A percentile compares a stretch with the other conserved stretches of the same genome.
These are phyloP conservation scores for Xerocomellus amylosporus DNA, from an alignment of 768 basidiomycete genomes.

Conservation along the genomic window DNA sequence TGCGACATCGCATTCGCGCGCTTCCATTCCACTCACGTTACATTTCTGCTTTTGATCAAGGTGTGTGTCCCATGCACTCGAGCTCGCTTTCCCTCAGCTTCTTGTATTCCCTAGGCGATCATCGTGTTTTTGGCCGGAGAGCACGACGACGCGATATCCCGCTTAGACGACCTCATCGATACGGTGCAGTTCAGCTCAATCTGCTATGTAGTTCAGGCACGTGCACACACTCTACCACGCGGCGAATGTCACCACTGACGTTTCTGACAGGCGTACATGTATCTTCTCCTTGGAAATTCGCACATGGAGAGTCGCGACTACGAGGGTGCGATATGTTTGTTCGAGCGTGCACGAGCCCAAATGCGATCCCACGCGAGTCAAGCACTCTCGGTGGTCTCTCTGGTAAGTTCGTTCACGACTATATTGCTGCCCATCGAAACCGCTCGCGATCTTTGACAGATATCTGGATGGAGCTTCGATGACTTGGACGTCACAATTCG, in stretches of 20 bases:
- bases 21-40: background rate
- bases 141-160: background rate
- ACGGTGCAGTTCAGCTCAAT: background rate
- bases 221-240: background rate
- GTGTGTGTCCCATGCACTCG: no score
- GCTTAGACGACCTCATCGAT: background rate
- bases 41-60: background rate
- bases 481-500: no score
- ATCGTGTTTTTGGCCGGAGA: background rate
- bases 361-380: background rate
- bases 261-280: background rate
- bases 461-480: no score
- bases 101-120: background rate
- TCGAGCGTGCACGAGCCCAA: background rate
- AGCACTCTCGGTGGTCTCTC: no score
- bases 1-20: constrained; percentile 1
- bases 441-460: no score
- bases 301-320: background rate
- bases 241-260: background rate
- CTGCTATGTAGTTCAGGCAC: background rate
- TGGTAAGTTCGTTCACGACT: no score
- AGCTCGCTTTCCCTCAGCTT: background rate
- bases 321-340: background rate
- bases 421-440: no score
- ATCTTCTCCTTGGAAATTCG: background rate